Evolutionary conservation across 345 rosid species (phyloP), one percentile per base, ranked within the genome.

Genomic region (Arabidopsis arenosa): DNA sequence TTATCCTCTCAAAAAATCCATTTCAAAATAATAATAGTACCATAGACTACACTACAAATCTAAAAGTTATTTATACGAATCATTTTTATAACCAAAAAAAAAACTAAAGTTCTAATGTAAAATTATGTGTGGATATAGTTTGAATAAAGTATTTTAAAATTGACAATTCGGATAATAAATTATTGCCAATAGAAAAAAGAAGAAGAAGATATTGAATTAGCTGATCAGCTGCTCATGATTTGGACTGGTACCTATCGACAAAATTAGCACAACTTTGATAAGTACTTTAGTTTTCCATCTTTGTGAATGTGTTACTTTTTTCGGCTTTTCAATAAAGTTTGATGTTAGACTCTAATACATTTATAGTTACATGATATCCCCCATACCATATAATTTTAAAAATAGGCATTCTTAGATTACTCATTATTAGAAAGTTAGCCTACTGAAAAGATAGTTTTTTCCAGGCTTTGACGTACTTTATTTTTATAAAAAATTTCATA

Each of bases 191-290:
- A 57, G 4, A 57, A 18, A 23, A 23, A 28, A 4, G 32, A 28
- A 28, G 32, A 28, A 28, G 32, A 28, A 71, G 68, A 65, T 23
- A 72, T 30, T 64, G 40, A 64, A 58, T 39, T 6, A 71, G 55
- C 7, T 28, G 32, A 28, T 70, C 7, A 58, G 67, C 10, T 41
- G 67, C 10, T 41, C 55, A 64, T 77, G 77, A 77, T 49, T 71
- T 77, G 62, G 80, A 77, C 80, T 57, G 76, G 57, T 65, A 77
- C 72, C 73, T 65, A 77, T 77, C 77, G 63, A 68, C 77, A 72
- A 43, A 65, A 65, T 12, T 57, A 41, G 73, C 68, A 71, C 80
- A 72, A 32, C 59, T 49, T 56, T 72, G 76, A 65, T 64, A 71
- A 77, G 73, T 72, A 64, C 66, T 51, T 77, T 77, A 10, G 56